phyloP scores from a whole-genome alignment of 2,329 filamentous ascomycete species.

The Boeremia lycopersici region DNA sequence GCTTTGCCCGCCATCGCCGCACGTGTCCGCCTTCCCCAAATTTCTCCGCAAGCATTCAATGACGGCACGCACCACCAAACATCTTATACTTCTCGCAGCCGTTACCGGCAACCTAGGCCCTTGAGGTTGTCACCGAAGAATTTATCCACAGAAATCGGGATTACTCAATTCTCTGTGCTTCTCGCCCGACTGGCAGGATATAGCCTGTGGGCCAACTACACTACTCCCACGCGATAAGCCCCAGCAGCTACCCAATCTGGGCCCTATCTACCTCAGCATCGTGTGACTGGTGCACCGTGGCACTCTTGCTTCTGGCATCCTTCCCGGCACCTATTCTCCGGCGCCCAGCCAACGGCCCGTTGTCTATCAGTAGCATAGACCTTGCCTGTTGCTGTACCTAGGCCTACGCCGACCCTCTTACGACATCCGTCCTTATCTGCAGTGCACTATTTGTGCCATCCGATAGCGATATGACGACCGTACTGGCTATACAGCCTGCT shows the following conservation, averaged over 20 bases:
- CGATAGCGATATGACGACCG: slow-evolving; percentile 53
- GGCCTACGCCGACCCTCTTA: slow-evolving; percentile 27
- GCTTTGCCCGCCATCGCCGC: slow-evolving; percentile 21
- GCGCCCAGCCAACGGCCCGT: slow-evolving; percentile 41
- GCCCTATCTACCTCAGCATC: slow-evolving; percentile 29
- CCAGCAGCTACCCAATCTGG: slow-evolving; percentile 37
- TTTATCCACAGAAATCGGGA: slow-evolving; percentile 16
- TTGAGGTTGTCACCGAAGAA: slow-evolving; percentile 21
- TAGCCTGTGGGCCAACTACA: slow-evolving; percentile 30
- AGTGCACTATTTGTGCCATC: slow-evolving; percentile 27
- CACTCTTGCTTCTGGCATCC: slow-evolving; percentile 23
- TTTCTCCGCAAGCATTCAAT: slow-evolving; percentile 43
- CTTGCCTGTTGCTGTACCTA: slow-evolving; percentile 28
- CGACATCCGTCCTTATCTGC: slow-evolving; percentile 36
- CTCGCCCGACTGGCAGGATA: slow-evolving; percentile 25
- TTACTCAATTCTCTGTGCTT: slow-evolving; percentile 31
- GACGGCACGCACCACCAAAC: slow-evolving; percentile 50
- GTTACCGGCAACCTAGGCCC: slow-evolving; percentile 48
- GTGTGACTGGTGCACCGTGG: slow-evolving; percentile 38
- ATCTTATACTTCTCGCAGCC: slow-evolving; percentile 51
- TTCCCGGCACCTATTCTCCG: slow-evolving; percentile 25
- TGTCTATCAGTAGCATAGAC: slow-evolving; percentile 32
- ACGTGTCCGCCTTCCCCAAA: slow-evolving; percentile 9
- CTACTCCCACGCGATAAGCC: slow-evolving; percentile 49
- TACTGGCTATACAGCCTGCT: slow-evolving; percentile 55